These are phyloP conservation scores for Porphyrellus cyaneotinctus DNA, from an alignment of 768 basidiomycete species.

Conservation along the genomic window DNA sequence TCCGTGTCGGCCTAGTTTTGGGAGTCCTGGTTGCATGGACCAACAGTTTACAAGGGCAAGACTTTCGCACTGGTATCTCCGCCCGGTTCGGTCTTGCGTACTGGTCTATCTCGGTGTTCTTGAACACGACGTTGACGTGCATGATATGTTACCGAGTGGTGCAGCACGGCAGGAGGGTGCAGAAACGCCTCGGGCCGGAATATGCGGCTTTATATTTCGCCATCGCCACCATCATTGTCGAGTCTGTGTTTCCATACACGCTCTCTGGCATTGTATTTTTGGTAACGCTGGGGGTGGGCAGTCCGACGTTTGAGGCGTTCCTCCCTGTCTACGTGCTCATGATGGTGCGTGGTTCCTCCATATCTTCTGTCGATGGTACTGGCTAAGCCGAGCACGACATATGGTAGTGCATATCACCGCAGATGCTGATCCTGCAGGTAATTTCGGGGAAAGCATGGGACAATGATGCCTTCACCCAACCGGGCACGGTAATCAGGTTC, in stretches of 20 bases:
- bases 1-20: background rate
- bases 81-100: conserved; percentile 9
- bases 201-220: conserved; percentile 8
- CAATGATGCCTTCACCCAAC: background rate
- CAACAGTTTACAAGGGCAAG: conserved; percentile 4
- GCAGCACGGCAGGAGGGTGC: conserved; percentile 3
- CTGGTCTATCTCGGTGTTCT: background rate
- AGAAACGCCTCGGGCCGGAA: background rate
- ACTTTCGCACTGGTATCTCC: conserved; percentile 7
- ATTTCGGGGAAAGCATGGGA: conserved; percentile 12
- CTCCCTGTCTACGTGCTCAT: conserved; percentile 8
- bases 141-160: no score
- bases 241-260: conserved; percentile 4
- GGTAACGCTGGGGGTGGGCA: conserved; percentile 7
- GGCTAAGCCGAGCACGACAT: background rate
- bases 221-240: conserved; percentile 7
- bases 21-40: conserved; percentile 8
- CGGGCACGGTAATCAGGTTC: background rate
- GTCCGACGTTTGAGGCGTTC: conserved; percentile 8
- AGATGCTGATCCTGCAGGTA: conserved; percentile 8
- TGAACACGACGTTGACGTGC: background rate
- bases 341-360: conserved; percentile 8
- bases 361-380: background rate
- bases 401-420: conserved; percentile 6
- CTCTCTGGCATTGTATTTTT: conserved; percentile 4